Percentiles rank a stretch among this genome's conserved stretches.
These are phyloP conservation scores for Alternaria metachromatica DNA, from an alignment of 2,329 filamentous ascomycete species.

Conservation along the genomic window DNA sequence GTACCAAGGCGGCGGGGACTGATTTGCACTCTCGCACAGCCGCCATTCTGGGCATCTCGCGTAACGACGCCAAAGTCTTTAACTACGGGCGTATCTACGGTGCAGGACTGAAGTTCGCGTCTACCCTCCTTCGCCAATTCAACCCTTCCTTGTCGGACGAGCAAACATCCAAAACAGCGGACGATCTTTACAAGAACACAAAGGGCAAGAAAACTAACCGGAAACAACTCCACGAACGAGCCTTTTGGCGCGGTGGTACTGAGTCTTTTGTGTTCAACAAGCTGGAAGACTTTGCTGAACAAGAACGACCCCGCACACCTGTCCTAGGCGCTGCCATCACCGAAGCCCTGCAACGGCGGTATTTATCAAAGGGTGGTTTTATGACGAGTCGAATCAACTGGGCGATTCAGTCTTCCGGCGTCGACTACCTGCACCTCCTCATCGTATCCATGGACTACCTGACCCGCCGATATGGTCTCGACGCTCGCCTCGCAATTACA, in stretches of 20 bases:
- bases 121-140: conserved; percentile 89
- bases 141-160: conserved; percentile 82
- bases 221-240: conserved; percentile 71
- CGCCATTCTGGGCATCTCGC: conserved; percentile 86
- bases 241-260: conserved; percentile 95
- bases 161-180: conserved; percentile 77
- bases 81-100: conserved; percentile 99
- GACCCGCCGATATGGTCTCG: conserved; percentile 80
- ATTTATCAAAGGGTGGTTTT: conserved; percentile 87
- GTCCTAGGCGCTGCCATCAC: conserved; percentile 95
- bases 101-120: conserved; percentile 93
- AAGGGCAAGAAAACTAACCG: conserved; percentile 87
- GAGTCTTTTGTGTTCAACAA: conserved; percentile 99
- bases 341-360: conserved; percentile 88
- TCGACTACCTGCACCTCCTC: conserved; percentile 94
- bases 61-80: conserved; percentile 96
- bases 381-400: conserved; percentile 98
- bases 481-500: conserved; percentile 86
- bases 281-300: conserved; percentile 95
- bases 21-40: conserved; percentile 95
- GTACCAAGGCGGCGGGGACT: conserved; percentile 90
- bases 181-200: conserved; percentile 83
- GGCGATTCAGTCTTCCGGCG: conserved; percentile 97
- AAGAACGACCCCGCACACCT: conserved; percentile 87
- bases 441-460: conserved; percentile 96